Conservation (phyloP, 306 rosid species). For the Alnus rubra region DNA sequence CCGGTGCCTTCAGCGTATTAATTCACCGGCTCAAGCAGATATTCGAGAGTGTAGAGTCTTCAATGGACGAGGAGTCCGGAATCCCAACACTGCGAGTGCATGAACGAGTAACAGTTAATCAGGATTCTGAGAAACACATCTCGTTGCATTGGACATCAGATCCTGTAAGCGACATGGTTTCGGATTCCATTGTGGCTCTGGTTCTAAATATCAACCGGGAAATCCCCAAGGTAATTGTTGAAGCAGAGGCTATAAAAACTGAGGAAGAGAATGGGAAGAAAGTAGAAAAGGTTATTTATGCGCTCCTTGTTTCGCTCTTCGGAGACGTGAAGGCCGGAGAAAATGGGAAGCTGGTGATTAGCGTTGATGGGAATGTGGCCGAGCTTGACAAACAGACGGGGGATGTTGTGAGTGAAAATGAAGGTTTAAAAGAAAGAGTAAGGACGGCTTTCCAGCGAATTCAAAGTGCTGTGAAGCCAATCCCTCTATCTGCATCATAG, state of each 20-base stretch:
- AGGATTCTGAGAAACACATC: slow-evolving; percentile 77
- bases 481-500: slow-evolving; percentile 64
- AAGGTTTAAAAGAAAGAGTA: slow-evolving; percentile 86
- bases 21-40: slow-evolving; percentile 70
- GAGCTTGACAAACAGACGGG: slow-evolving; percentile 80
- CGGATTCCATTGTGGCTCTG: slow-evolving; percentile 83
- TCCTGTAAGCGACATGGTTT: slow-evolving; percentile 89
- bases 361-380: slow-evolving; percentile 77
- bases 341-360: slow-evolving; percentile 76
- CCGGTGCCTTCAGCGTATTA: slow-evolving; percentile 64
- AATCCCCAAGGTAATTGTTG: slow-evolving; percentile 65
- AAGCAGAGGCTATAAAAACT: slow-evolving; percentile 56
- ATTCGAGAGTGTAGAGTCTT: slow-evolving; percentile 75
- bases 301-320: slow-evolving; percentile 78
- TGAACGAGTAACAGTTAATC: slow-evolving; percentile 72
- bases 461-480: slow-evolving; percentile 75
- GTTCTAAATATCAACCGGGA: slow-evolving; percentile 71
- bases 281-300: slow-evolving; percentile 69
- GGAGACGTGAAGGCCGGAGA: slow-evolving; percentile 83
- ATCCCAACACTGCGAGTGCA: slow-evolving; percentile 70
- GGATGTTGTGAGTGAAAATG: slow-evolving; percentile 82
- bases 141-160: slow-evolving; percentile 91
- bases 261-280: slow-evolving; percentile 77
- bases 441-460: slow-evolving; percentile 69
- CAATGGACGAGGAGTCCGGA: slow-evolving; percentile 76